Base-by-base conservation (phyloP, 2,329 filamentous ascomycete genomes). In the Fusarium poae region DNA sequence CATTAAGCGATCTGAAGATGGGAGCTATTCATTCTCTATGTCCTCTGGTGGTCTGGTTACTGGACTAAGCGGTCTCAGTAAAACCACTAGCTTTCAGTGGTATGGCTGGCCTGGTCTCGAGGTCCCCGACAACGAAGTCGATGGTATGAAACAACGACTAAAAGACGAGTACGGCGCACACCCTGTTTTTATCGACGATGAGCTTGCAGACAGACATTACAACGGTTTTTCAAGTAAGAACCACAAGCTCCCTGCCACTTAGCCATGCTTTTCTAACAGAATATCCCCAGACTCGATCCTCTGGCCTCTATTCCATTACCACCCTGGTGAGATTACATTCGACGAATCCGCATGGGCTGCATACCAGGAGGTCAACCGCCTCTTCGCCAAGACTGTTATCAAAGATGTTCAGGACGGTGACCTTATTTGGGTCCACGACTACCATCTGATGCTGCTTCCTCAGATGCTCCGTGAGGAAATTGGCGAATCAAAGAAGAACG, bases 271-370 rank as follows among this genome's bases (percentile, higher is more conserved):
- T 30, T 20, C 70, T 75, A 39, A 46, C 39, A 32, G 27, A 11
- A 57, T 44, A 18, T 48, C 59, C 63, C 48, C 71, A 95, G 93
- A 99, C 81, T 97, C 93, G 10, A 98, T 98, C 79, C 90, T 99
- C 64, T 99, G 96, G 96, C 96, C 96, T 4, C 89, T 99, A 39
- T 97, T 99, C 84, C 96, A 98, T 83, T 98, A 98, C 82, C 96
- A 99, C 80, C 95, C 96, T 51, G 95, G 95, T 77, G 95, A 98
- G 84, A 97, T 98, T 74, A 97, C 94, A 44, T 98, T 98, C 79
- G 94, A 98, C 82, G 95, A 98, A 82, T 91, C 91, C 42, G 92
- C 94, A 6, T 99, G 96, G 96, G 87, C 90, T 25, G 95, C 94
- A 53, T 98, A 98, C 83, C 90, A 90, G 75, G 92, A 97, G 77